Evolutionary conservation across 1,284 basidiomycete species (phyloP), one percentile per base, ranked within the genome.

Genomic region (Vanrija humicola): DNA sequence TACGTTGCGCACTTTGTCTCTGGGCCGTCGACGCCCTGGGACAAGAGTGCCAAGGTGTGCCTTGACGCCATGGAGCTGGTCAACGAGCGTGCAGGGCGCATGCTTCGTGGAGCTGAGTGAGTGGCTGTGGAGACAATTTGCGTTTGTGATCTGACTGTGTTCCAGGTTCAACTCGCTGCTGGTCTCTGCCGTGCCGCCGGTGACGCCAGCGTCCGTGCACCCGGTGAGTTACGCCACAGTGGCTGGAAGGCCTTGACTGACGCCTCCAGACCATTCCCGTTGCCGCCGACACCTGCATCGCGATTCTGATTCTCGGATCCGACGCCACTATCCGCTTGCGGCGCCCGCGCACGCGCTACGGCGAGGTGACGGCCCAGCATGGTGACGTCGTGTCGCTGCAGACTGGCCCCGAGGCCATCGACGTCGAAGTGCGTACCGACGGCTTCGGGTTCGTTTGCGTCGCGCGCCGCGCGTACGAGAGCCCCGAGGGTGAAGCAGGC

Each of bases 391-490:
- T 73, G 2, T 58, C 64, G 6, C 40, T 69, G 29, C 60, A 58
- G 45, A 54, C 66, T 4, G 70, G 67, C n/a, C 25, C 46, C 0
- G 55, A 56, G 7, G 58, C 52, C 19, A 46, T 73, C 14, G 72
- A 74, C 21, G 50, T 75, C 10, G 53, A 60, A 3, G 43, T 68
- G 1, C 55, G 60, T 38, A 49, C 63, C 48, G 66, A 69, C 19
- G 68, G 68, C 1, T 75, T 75, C 46, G 73, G 66, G 3, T 70
- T 73, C 40, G 46, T 59, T 62, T 70, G 48, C 54, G 62, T 69
- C 15, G 43, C 14, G 3, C 28, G 47, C 21, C 23, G 40, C 7
- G 48, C 46, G 15, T 39, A 38, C 5, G 18, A 7, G 10, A 28
- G 28, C 6, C 7, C 25, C 15, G 34, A 34, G 34, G 34, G 34